Base-by-base conservation (phyloP, 352 stramenopile genomes). In the Phytopythium sindhum region DNA sequence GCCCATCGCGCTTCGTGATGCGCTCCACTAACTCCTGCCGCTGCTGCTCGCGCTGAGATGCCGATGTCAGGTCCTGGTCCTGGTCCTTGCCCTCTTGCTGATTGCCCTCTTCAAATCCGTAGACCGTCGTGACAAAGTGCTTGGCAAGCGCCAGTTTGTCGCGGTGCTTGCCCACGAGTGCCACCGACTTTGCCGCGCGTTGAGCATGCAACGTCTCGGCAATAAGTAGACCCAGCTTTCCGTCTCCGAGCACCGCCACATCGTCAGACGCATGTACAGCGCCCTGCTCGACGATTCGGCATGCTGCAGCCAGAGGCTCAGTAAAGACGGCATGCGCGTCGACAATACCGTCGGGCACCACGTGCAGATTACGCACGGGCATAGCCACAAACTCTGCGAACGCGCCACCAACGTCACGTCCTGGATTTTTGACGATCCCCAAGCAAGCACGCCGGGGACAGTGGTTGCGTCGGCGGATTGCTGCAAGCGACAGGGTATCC, bases 351-450 rank as follows among this genome's bases (percentile, higher is more conserved):
- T 89, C 74, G 0, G 88, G 88, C 48, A 97, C 90, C n/a, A 76
- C 63, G 58, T 90, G 81, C 44, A 97, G 75, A 67, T 97, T 97
- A 3, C 67, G 60, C 17, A 94, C 64, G 3, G 90, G 87, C 35
- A 96, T 66, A 0, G 83, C 89, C 42, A 95, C 73, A 55, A 87
- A 97, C 66, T 97, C 84, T 17, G 87, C 88, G 68, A 96, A 95
- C 15, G 81, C 87, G 41, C 90, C 90, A 64, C 89, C 53, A 47
- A 45, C 53, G 24, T 33, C 47, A 29, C 47, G 47, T 5, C 29
- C 47, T 31, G 47, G 58, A 42, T 89, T 79, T 68, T 73, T 74
- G 26, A 96, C 66, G 52, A 97, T 97, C 10, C 90, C 90, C 12
- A 97, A 64, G 19, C 90, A 90, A 0, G 81, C 83, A 47, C 90